Percentiles rank a stretch among this genome's conserved stretches.
These are phyloP conservation scores for Botryococcus braunii DNA, from an alignment of 163 green algal species.

Conservation along the genomic window DNA sequence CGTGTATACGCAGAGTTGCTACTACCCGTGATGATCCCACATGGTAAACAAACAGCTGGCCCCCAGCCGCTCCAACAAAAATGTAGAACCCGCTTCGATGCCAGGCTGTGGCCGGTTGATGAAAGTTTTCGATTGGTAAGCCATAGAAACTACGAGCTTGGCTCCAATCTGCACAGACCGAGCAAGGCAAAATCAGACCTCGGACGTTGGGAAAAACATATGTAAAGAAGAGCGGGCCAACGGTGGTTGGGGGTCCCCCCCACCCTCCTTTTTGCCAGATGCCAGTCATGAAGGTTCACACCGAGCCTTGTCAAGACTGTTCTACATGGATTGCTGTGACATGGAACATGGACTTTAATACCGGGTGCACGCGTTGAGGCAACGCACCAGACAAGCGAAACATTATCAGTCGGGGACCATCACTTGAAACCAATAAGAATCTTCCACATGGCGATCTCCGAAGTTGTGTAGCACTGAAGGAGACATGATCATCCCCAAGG, in stretches of 20 bases:
- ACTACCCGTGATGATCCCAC: conserved; percentile 35
- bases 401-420: conserved; percentile 46
- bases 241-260: too few species aligned
- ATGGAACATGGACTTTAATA: background rate
- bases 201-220: too few species aligned
- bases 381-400: conserved; percentile 24
- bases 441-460: conserved; percentile 29
- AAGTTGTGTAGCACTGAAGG: conserved; percentile 44
- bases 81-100: conserved; percentile 34
- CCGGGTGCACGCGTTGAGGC: background rate
- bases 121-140: conserved; percentile 43
- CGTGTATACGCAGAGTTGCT: conserved; percentile 27
- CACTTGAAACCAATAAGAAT: conserved; percentile 41
- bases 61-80: conserved; percentile 33
- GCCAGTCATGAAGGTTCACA: too few species aligned
- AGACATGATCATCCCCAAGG: conserved; percentile 48
- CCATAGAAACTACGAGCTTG: conserved; percentile 33
- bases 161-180: conserved; percentile 23
- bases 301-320: too few species aligned
- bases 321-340: too few species aligned
- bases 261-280: too few species aligned
- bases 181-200: too few species aligned
- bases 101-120: conserved; percentile 36
- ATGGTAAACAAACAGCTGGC: conserved; percentile 40
- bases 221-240: too few species aligned